Conservation (phyloP, 768 basidiomycete genomes). For the Punctularia strigosozonata region DNA sequence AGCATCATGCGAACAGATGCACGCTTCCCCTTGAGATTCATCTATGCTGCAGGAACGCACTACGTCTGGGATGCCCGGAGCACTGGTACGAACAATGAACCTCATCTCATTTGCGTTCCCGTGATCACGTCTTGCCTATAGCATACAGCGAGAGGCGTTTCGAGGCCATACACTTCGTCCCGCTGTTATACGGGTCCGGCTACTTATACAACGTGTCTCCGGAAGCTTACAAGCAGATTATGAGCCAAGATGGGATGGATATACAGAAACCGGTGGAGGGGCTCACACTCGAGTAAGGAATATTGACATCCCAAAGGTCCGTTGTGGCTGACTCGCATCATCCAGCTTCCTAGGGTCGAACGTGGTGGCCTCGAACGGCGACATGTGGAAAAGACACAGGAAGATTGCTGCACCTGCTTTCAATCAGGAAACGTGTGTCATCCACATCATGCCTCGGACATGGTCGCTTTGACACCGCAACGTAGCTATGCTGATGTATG, state of each 20-base stretch:
- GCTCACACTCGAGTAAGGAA: conserved; percentile 1
- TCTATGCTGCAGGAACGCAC: too few relatives aligned
- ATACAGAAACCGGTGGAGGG: conserved; percentile 4
- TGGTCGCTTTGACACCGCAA: neutral
- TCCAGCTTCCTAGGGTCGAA: conserved; percentile 5
- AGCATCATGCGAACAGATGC: too few relatives aligned
- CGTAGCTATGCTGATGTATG: conserved; percentile 6
- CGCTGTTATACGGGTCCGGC: conserved; percentile 1
- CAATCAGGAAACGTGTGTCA: conserved; percentile 5
- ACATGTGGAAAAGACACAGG: conserved; percentile 8
- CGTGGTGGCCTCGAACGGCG: conserved; percentile 4
- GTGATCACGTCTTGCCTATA: too few relatives aligned
- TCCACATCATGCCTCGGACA: neutral
- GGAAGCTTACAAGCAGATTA: conserved; percentile 5
- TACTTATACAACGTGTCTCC: conserved; percentile 1
- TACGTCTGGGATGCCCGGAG: too few relatives aligned
- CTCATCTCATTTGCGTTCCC: too few relatives aligned
- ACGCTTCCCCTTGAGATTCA: too few relatives aligned
- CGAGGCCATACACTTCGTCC: conserved; percentile 2
- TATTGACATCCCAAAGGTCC: too few relatives aligned
- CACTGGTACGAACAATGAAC: too few relatives aligned
- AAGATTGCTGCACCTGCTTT: conserved; percentile 9
- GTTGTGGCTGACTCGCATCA: neutral
- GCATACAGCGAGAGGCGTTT: too few relatives aligned
- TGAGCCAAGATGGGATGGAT: neutral